phyloP scores from a whole-genome alignment of 148 eudicot genomes.

The Cornus suecica region DNA sequence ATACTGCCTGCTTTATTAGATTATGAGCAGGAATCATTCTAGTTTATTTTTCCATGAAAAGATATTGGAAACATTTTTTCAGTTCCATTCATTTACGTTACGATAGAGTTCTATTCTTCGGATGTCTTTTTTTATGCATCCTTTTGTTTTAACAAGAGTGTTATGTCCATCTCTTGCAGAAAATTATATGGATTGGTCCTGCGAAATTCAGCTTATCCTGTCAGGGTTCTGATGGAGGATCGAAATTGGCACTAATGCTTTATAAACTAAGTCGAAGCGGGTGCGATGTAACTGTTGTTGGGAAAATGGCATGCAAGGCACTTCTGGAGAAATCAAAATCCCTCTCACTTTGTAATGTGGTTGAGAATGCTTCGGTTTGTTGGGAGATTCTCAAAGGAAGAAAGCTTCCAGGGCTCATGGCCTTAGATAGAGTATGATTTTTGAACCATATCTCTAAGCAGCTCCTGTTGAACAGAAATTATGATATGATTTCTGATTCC shows the following conservation, averaged over 20 bases:
- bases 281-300: constrained; percentile 57
- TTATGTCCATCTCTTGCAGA: constrained; percentile 35
- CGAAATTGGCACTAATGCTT: constrained; percentile 50
- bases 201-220: constrained; percentile 38
- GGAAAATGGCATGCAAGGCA: constrained; percentile 49
- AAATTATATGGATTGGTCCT: constrained; percentile 79
- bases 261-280: constrained; percentile 39
- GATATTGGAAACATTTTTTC: not conserved
- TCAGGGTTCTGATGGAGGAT: constrained; percentile 35
- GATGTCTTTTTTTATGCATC: not conserved
- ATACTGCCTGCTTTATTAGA: not conserved
- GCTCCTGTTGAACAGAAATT: not conserved
- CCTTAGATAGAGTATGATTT: constrained; percentile 71
- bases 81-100: not conserved
- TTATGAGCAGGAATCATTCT: not conserved
- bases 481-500: not conserved
- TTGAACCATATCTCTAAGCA: not conserved
- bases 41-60: not conserved
- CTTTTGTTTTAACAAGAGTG: constrained; percentile 13
- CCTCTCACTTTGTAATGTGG: constrained; percentile 27
- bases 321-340: constrained; percentile 27
- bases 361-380: constrained; percentile 58
- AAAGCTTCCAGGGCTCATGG: constrained; percentile 82
- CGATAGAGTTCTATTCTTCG: not conserved
- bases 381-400: constrained; percentile 84